Evolutionary conservation across 768 basidiomycete species (phyloP).

Genomic region (Russula griseocarnosa): DNA sequence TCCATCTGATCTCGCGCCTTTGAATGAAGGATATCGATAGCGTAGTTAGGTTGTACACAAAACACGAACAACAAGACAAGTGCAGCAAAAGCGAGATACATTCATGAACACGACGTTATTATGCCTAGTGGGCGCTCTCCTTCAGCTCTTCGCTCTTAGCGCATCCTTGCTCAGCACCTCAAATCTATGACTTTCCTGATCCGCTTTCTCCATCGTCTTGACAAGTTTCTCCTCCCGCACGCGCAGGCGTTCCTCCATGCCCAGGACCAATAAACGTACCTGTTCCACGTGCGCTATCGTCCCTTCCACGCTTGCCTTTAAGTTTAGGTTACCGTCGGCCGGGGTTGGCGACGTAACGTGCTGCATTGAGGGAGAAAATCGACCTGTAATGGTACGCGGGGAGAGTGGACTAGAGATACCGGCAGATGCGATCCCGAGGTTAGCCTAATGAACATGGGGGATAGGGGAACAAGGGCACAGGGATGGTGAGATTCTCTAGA

Average conservation of each 20-base stretch:
- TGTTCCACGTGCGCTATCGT: conserved; percentile 63
- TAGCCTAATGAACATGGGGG: conserved; percentile 32
- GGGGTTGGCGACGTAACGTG: neutral
- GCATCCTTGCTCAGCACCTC: conserved; percentile 43
- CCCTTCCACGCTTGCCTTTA: conserved; percentile 36
- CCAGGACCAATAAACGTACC: conserved; percentile 61
- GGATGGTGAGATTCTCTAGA: neutral
- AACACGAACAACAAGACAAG: conserved; percentile 8
- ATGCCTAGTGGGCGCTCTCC: neutral
- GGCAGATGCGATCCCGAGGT: conserved; percentile 39
- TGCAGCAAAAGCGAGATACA: conserved; percentile 10
- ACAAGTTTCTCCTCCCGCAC: conserved; percentile 56
- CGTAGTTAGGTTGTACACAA: conserved; percentile 19
- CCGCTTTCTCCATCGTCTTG: conserved; percentile 58
- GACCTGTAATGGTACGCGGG: conserved; percentile 32
- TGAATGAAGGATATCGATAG: neutral
- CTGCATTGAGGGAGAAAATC: conserved; percentile 31
- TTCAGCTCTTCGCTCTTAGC: conserved; percentile 12
- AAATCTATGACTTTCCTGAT: conserved; percentile 52
- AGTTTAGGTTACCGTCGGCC: neutral
- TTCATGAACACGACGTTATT: neutral
- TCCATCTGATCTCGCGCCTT: neutral
- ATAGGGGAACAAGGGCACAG: conserved; percentile 25
- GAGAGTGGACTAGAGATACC: conserved; percentile 32
- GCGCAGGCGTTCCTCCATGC: conserved; percentile 71